Base-by-base conservation (phyloP, 768 basidiomycete genomes). In the Psilocybe subaeruginosa region DNA sequence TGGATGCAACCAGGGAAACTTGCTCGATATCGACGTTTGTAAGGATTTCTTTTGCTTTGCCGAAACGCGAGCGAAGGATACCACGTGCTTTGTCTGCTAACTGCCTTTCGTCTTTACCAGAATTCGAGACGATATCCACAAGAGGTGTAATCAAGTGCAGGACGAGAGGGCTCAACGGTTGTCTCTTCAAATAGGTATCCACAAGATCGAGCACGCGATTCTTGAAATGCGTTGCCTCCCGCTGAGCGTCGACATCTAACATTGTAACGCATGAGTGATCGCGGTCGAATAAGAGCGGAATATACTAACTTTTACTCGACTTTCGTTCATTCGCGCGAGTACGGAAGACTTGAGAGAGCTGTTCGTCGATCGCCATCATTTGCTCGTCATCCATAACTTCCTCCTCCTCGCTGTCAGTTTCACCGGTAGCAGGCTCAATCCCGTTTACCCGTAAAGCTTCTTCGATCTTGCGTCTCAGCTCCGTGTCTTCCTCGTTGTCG, bases 281-380 rank as follows among this genome's bases (percentile, higher is more conserved):
- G 16, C 14, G 4, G 23, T 49, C 39, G 53, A 5, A 43, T 43
- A 43, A 4, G 14, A 43, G 7, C 14, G 11, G 41, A 16, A 43
- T 33, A 35, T n/a, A 63, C 82, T 59, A 56, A 91, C 93, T 86
- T 80, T 90, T 92, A 56, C 80, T 82, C 39, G 77, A 76, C 69
- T 85, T 88, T 72, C 81, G 85, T 56, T 84, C 87, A 58, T 80
- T 79, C 23, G 83, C 77, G 61, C 87, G 85, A 31, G 87, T 80
- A 60, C 84, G 84, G 84, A 99, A 97, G 31, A 95, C 88, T 54
- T 89, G 85, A 3, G 92, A 93, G 6, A 99, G 85, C 70, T 97
- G 91, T 52, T 92, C 91, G 70, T 99, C 97, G 29, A 99, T 86
- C 35, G 91, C 91, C 82, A 99, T 88, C 97, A 99, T 99, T 76